Evolutionary conservation across 345 rosid species (phyloP), one percentile per base, ranked within the genome.

Genomic region (Rhodamnia rubescens): DNA sequence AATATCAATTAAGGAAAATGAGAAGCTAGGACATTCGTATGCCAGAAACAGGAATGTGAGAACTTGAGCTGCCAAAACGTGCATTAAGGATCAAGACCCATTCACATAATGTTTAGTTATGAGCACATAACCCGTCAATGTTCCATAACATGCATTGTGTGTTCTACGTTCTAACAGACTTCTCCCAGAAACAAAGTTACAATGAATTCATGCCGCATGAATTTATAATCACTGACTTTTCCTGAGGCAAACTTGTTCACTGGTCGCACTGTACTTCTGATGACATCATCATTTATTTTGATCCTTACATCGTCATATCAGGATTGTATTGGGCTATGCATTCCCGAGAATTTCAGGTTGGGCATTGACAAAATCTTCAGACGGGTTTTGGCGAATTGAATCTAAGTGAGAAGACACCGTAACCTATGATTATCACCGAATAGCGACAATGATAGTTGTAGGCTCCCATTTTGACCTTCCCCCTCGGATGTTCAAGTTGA

Each of bases 1-100:
- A 93, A 88, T 81, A 85, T 87, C 87, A 88, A 87, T 61, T 52
- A 85, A 88, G 83, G 47, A 74, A 84, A 54, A 52, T 85, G 78
- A 53, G 20, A 83, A 83, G 54, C 83, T 81, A 44, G 54, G 22
- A 51, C 54, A 82, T 51, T 52, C 21, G 83, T n/a, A 82, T 24
- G 14, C 21, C 42, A n/a, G 32, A 50, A 82, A 82, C 36, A 52
- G 57, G 58, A 51, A 82, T 16, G 58, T 21, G 22, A 82, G 26
- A n/a, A 27, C 36, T 82, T 27, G 21, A 49, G 56, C 56, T 51
- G 40, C 15, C 1, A 5, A 81, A 40, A 49, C 53, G 49, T 3
- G 56, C 14, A 49, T 26, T 82, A 24, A 55, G 58, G 58, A 55
- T 8, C 58, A 55, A 21, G 58, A 55, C 5, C 6, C 12, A 8